phyloP scores from a whole-genome alignment of 805 yeast species.

The Grigorovia humatica region DNA sequence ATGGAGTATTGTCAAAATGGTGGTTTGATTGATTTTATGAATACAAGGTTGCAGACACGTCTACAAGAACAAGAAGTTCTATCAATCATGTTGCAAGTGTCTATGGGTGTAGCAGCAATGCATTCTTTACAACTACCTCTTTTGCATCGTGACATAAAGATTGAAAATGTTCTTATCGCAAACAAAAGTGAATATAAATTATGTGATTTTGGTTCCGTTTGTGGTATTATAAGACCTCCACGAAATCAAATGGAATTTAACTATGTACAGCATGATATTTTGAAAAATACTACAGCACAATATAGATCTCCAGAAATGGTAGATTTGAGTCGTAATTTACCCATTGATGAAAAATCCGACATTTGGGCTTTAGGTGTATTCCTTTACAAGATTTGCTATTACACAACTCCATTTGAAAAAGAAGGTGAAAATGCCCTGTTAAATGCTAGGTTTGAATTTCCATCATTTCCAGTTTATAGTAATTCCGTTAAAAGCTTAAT shows the following conservation, averaged over 20 bases:
- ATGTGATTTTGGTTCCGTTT: slow-evolving; percentile 79
- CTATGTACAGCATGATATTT: slow-evolving; percentile 52
- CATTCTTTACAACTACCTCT: slow-evolving; percentile 64
- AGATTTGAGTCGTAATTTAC: slow-evolving; percentile 54
- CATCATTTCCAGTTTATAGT: slow-evolving; percentile 48
- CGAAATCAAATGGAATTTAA: slow-evolving; percentile 48
- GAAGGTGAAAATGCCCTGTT: slow-evolving; percentile 55
- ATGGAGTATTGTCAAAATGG: slow-evolving; percentile 75
- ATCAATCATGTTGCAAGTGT: slow-evolving; percentile 55
- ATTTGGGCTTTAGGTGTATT: slow-evolving; percentile 81
- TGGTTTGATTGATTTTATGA: slow-evolving; percentile 74
- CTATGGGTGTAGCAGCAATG: slow-evolving; percentile 69
- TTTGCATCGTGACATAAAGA: slow-evolving; percentile 71
- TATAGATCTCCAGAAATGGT: slow-evolving; percentile 81
- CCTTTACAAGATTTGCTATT: slow-evolving; percentile 66
- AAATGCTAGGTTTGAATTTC: slow-evolving; percentile 43
- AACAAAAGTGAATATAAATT: slow-evolving; percentile 50
- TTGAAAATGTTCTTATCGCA: slow-evolving; percentile 66
- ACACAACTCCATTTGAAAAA: slow-evolving; percentile 72
- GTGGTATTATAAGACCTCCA: slow-evolving; percentile 55
- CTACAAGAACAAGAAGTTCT: slow-evolving; percentile 60
- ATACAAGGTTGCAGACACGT: slow-evolving; percentile 54
- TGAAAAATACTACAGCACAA: slow-evolving; percentile 78
- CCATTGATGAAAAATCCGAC: slow-evolving; percentile 75
- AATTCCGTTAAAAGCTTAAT: slow-evolving; percentile 55